A percentile compares a stretch with the other conserved stretches of the same genome.
Evolutionary conservation across 2,329 filamentous ascomycete species (phyloP).

Genomic region (Xylaria polymorpha): DNA sequence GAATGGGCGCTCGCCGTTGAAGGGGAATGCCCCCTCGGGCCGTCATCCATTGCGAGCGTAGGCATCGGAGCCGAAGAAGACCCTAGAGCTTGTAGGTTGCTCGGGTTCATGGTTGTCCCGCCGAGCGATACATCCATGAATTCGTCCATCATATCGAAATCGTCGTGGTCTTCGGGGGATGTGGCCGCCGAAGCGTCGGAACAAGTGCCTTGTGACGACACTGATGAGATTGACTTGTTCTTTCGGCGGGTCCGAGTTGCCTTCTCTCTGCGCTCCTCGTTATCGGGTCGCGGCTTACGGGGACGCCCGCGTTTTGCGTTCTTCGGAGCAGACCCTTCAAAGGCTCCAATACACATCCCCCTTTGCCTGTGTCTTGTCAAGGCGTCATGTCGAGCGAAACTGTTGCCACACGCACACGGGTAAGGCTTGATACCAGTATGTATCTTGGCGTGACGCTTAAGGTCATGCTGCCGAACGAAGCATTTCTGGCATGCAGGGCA

Average conservation of each 20-base stretch:
- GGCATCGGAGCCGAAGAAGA: constrained; percentile 57
- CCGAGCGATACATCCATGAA: constrained; percentile 60
- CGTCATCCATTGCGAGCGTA: constrained; percentile 45
- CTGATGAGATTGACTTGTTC: constrained; percentile 64
- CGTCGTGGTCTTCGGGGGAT: constrained; percentile 58
- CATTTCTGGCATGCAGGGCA: constrained; percentile 94
- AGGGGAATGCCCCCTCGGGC: constrained; percentile 55
- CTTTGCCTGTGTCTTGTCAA: constrained; percentile 93
- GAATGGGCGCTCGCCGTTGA: constrained; percentile 57
- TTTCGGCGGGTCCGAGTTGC: constrained; percentile 66
- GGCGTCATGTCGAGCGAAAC: constrained; percentile 94
- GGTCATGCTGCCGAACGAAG: constrained; percentile 96
- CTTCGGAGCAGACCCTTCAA: constrained; percentile 78
- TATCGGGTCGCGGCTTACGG: constrained; percentile 69
- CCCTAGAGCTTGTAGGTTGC: constrained; percentile 49
- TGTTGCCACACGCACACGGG: constrained; percentile 92
- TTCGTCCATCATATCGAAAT: constrained; percentile 61
- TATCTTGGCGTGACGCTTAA: constrained; percentile 97
- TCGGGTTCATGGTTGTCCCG: constrained; percentile 54
- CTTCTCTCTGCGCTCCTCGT: constrained; percentile 68
- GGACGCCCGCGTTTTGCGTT: constrained; percentile 72
- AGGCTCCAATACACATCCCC: constrained; percentile 95
- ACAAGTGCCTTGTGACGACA: constrained; percentile 65
- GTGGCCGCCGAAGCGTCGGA: constrained; percentile 67
- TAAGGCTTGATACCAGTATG: constrained; percentile 97